Evolutionary conservation across 2,329 filamentous ascomycete species (phyloP).

Genomic region (Dothistroma septosporum): DNA sequence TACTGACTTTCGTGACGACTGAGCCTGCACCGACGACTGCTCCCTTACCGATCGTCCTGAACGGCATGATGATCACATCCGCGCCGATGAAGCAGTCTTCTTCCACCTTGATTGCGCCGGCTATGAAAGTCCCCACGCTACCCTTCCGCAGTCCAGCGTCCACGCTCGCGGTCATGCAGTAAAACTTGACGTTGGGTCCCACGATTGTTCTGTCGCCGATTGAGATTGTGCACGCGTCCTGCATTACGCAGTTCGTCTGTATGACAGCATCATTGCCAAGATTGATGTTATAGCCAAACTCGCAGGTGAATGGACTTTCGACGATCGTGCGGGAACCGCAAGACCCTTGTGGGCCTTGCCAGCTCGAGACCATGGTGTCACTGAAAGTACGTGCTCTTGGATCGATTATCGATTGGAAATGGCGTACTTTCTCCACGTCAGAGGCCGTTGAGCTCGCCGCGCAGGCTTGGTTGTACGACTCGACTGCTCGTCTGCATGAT

Average conservation of each 20-base stretch:
- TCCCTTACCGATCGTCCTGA: constrained; percentile 51
- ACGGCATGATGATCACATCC: constrained; percentile 58
- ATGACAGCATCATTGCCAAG: constrained; percentile 83
- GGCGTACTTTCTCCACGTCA: constrained; percentile 60
- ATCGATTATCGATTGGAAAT: constrained; percentile 69
- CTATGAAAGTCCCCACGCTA: constrained; percentile 66
- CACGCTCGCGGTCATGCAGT: constrained; percentile 67
- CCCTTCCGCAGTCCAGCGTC: constrained; percentile 72
- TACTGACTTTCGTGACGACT: constrained; percentile 52
- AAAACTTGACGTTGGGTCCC: constrained; percentile 81
- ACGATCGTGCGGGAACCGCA: constrained; percentile 74
- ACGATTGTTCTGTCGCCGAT: constrained; percentile 70
- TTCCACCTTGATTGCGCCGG: constrained; percentile 70
- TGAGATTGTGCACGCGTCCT: constrained; percentile 77
- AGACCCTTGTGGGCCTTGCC: constrained; percentile 45
- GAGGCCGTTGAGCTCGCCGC: constrained; percentile 49
- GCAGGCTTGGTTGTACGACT: constrained; percentile 69
- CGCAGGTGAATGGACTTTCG: constrained; percentile 84
- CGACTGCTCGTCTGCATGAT: constrained; percentile 74
- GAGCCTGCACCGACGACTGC: constrained; percentile 53
- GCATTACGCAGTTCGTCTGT: constrained; percentile 75
- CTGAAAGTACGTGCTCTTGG: constrained; percentile 48
- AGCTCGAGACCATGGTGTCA: not conserved
- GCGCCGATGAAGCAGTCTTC: constrained; percentile 65
- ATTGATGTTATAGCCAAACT: constrained; percentile 92